Conservation (phyloP, 805 yeast species). For the Kockiozyma suomiensis region DNA sequence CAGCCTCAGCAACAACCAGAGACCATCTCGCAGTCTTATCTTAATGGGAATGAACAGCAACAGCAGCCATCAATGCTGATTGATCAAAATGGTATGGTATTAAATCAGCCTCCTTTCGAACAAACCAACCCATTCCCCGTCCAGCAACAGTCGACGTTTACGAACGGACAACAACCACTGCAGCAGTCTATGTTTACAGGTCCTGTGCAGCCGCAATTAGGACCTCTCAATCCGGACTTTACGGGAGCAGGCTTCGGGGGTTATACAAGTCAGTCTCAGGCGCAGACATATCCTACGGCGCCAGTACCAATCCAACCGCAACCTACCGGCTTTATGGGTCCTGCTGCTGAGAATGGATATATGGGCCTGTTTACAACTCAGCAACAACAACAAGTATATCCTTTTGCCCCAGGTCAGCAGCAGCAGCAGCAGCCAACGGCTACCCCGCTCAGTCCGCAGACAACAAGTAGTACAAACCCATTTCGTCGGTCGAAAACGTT, state of each 20-base stretch:
- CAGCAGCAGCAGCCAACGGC: slow-evolving; percentile 9
- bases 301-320: slow-evolving; percentile 35
- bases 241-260: slow-evolving; percentile 39
- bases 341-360: slow-evolving; percentile 17
- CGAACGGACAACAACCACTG: slow-evolving; percentile 25
- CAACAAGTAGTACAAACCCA: slow-evolving; percentile 31
- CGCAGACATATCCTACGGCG: slow-evolving; percentile 10
- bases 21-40: slow-evolving; percentile 5
- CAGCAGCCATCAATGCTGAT: background rate
- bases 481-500: slow-evolving; percentile 27
- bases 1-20: slow-evolving; percentile 7
- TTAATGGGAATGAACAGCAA: slow-evolving; percentile 10
- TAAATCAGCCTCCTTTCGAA: background rate
- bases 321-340: slow-evolving; percentile 28
- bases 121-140: slow-evolving; percentile 8
- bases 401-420: background rate
- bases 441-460: slow-evolving; percentile 17
- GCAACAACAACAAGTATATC: slow-evolving; percentile 35
- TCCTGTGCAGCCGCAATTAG: slow-evolving; percentile 1
- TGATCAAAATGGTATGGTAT: background rate
- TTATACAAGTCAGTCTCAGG: slow-evolving; percentile 32
- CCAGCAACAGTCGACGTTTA: slow-evolving; percentile 15
- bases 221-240: slow-evolving; percentile 24
- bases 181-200: slow-evolving; percentile 16
- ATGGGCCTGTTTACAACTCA: slow-evolving; percentile 65